Evolutionary conservation across 2,329 filamentous ascomycete species (phyloP).

Genomic region (Phialocephala subalpina): DNA sequence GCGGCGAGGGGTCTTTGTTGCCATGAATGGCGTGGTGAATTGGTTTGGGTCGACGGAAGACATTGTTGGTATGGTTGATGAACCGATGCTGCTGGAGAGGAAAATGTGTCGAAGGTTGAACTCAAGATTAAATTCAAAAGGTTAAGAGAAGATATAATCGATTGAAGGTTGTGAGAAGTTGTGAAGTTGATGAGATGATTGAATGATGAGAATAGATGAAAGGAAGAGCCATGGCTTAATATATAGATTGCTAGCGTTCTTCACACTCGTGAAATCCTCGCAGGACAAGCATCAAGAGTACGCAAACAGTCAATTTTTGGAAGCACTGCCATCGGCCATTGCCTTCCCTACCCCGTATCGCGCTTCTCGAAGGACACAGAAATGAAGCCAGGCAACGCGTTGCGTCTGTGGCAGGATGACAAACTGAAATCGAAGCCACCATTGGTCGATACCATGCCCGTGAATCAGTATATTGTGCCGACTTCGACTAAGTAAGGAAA

Average conservation of each 20-base stretch:
- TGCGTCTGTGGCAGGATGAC: background rate
- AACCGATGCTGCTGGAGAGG: too few relatives aligned
- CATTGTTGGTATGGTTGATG: background rate
- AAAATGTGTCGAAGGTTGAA: too few relatives aligned
- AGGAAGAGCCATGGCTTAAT: background rate
- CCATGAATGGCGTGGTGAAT: constrained; percentile 35
- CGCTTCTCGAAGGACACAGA: background rate
- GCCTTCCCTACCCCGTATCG: background rate
- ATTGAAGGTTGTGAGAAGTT: background rate
- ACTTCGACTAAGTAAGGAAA: too few relatives aligned
- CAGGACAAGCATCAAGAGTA: background rate
- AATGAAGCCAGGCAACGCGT: too few relatives aligned
- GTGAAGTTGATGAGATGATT: background rate
- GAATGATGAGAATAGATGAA: background rate
- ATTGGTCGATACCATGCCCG: background rate
- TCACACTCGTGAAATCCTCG: background rate
- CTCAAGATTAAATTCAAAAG: too few relatives aligned
- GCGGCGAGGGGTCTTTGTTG: constrained; percentile 38
- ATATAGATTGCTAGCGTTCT: background rate
- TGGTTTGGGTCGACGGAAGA: constrained; percentile 25
- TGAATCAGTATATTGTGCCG: background rate
- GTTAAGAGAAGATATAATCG: background rate
- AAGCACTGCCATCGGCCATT: background rate
- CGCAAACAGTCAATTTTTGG: background rate
- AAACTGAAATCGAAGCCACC: background rate